These are phyloP conservation scores for Kluyveromyces nonfermentans DNA, from an alignment of 805 yeast genomes.

Conservation along the genomic window DNA sequence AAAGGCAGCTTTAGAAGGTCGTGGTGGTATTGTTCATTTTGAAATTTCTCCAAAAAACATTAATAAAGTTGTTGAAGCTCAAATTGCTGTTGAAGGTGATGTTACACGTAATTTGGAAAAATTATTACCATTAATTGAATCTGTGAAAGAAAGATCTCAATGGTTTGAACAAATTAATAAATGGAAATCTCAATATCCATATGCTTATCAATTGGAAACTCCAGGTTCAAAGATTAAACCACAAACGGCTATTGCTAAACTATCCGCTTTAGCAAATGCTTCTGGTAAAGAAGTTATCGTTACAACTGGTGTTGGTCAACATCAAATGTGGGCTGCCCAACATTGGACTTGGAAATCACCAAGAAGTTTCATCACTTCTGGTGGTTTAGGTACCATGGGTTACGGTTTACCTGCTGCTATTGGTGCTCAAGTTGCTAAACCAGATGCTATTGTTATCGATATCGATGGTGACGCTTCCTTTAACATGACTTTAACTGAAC, in stretches of 20 bases:
- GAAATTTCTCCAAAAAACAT: slow-evolving; percentile 96
- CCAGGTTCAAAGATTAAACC: slow-evolving; percentile 80
- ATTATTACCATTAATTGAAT: slow-evolving; percentile 60
- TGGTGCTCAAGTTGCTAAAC: slow-evolving; percentile 95
- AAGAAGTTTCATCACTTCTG: slow-evolving; percentile 91
- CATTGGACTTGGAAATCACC: slow-evolving; percentile 92
- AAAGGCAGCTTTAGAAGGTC: slow-evolving; percentile 73
- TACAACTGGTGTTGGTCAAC: slow-evolving; percentile 99
- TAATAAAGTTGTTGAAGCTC: slow-evolving; percentile 93
- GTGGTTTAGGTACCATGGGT: slow-evolving; percentile 99
- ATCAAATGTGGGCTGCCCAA: slow-evolving; percentile 99
- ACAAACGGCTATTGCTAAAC: slow-evolving; percentile 77
- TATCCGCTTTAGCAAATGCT: slow-evolving; percentile 57
- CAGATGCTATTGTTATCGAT: slow-evolving; percentile 90
- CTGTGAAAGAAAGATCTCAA: slow-evolving; percentile 57
- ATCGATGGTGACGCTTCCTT: slow-evolving; percentile 99
- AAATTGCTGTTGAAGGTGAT: slow-evolving; percentile 95
- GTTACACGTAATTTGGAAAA: slow-evolving; percentile 67
- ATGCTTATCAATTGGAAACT: slow-evolving; percentile 70
- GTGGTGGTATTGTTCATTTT: slow-evolving; percentile 95
- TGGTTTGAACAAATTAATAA: slow-evolving; percentile 69
- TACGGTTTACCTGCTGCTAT: slow-evolving; percentile 95
- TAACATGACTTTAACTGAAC: slow-evolving; percentile 92
- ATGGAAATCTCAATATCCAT: slow-evolving; percentile 87
- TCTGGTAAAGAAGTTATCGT: slow-evolving; percentile 65